Base-by-base conservation (phyloP, 805 yeast genomes). In the Nakazawaea molendinolei region DNA sequence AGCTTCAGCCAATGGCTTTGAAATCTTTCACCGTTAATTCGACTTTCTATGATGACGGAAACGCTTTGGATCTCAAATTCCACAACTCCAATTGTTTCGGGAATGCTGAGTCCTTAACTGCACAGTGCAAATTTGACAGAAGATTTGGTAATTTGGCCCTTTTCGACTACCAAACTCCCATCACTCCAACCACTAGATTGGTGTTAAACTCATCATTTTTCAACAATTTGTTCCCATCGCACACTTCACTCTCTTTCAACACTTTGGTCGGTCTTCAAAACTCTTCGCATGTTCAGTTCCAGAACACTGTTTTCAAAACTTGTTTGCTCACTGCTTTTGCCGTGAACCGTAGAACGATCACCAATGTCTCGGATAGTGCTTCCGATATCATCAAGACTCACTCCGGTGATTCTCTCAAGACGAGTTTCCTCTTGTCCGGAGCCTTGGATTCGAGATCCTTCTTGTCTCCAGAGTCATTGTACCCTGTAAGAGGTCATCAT, bases 31-130 rank as follows among this genome's bases (percentile, higher is more conserved):
- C 50, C 49, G 1, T 57, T n/a, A 61, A 63, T 19, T 55, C 68
- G 8, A 45, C 53, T 8, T 59, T 61, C 23, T 48, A 56, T 6
- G 61, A 57, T 24, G 49, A 52, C 17, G 61, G 62, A 13, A 56
- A 65, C 18, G 44, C 61, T 5, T 39, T 58, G 22, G 57, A 55
- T 14, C 38, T 59, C 18, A 52, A 55, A 31, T 63, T 61, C 42
- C 44, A 56, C 3, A 62, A 68, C 43, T 58, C 61, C 42, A 80
- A 80, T 49, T 60, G 72, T 7, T 69, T 79, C 44, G 86, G 84
- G 4, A 80, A 79, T n/a, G 86, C 83, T 12, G 89, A 81, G 51
- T 60, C 60, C 5, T 47, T 82, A n/a, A n/a, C n/a, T n/a, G n/a
- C n/a, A n/a, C n/a, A n/a, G n/a, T n/a, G n/a, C n/a, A n/a, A n/a